Evolutionary conservation across 352 stramenopile species (phyloP).

Genomic region (Phytophthora fragariae): DNA sequence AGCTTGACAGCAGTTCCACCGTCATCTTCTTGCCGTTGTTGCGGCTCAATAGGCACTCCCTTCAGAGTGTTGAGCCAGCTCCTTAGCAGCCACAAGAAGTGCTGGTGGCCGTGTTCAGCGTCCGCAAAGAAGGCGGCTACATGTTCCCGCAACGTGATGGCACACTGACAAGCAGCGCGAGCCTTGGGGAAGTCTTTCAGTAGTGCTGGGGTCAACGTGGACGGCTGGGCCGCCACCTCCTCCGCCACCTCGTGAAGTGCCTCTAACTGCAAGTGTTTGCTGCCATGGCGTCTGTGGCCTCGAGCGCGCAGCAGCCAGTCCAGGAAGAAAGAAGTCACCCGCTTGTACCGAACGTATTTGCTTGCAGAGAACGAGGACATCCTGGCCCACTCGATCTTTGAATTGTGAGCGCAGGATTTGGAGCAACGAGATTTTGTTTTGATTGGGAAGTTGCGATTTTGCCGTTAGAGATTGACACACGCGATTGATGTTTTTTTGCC

Average conservation of each 20-base stretch:
- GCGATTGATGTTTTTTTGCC: too few relatives aligned
- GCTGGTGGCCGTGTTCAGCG: slow-evolving; percentile 6
- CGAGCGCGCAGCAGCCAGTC: too few relatives aligned
- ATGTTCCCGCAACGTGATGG: slow-evolving; percentile 27
- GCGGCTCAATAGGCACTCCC: not conserved
- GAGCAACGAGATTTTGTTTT: too few relatives aligned
- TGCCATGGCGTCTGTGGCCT: not conserved
- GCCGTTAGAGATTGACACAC: too few relatives aligned
- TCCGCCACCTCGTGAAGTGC: slow-evolving; percentile 3
- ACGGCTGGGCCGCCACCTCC: slow-evolving; percentile 7
- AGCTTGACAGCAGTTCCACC: slow-evolving; percentile 25
- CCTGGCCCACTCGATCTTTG: too few relatives aligned
- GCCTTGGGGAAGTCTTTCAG: slow-evolving; percentile 14
- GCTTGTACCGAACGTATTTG: slow-evolving; percentile 22
- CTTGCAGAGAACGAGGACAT: slow-evolving; percentile 8
- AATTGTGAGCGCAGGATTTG: too few relatives aligned
- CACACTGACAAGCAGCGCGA: not conserved
- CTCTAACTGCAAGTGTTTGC: not conserved
- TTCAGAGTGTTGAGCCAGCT: slow-evolving; percentile 9
- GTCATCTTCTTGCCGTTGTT: slow-evolving; percentile 1
- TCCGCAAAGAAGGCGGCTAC: slow-evolving; percentile 23
- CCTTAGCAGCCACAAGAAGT: slow-evolving; percentile 12
- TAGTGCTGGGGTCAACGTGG: slow-evolving; percentile 10
- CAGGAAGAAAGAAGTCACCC: not conserved
- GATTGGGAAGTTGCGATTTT: too few relatives aligned